phyloP scores from a whole-genome alignment of 2,329 filamentous ascomycete species.

The Trichoderma sp. region DNA sequence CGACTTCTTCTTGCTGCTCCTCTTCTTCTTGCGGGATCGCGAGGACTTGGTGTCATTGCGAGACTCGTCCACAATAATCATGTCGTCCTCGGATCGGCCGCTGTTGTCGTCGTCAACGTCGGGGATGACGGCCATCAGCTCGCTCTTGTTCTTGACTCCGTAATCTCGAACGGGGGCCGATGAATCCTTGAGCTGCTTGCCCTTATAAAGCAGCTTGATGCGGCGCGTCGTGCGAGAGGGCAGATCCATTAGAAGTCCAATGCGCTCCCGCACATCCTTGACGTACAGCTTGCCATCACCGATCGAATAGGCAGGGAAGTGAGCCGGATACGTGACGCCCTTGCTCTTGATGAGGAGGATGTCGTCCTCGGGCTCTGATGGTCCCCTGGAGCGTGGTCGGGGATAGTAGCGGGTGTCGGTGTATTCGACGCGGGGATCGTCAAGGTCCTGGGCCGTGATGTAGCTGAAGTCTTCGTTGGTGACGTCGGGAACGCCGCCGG shows the following conservation, averaged over 20 bases:
- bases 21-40: conserved; percentile 43
- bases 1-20: conserved; percentile 49
- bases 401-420: conserved; percentile 47
- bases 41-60: conserved; percentile 40
- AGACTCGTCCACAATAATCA: conserved; percentile 52
- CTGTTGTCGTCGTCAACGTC: conserved; percentile 44
- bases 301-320: conserved; percentile 76
- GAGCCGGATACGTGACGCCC: conserved; percentile 65
- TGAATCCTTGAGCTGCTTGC: conserved; percentile 68
- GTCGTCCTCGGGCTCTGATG: conserved; percentile 62
- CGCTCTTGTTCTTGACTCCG: conserved; percentile 62
- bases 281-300: conserved; percentile 71
- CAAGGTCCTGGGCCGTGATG: conserved; percentile 76
- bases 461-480: conserved; percentile 79
- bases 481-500: conserved; percentile 60
- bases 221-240: conserved; percentile 53
- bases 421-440: conserved; percentile 46
- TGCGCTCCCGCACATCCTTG: conserved; percentile 66
- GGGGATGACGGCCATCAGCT: conserved; percentile 55
- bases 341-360: conserved; percentile 70
- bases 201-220: conserved; percentile 74
- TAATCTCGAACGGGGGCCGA: conserved; percentile 60
- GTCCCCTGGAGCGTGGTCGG: conserved; percentile 40
- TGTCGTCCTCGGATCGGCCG: conserved; percentile 46
- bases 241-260: conserved; percentile 66